Conservation (phyloP, 345 rosid species). For the Garcia nutans region DNA sequence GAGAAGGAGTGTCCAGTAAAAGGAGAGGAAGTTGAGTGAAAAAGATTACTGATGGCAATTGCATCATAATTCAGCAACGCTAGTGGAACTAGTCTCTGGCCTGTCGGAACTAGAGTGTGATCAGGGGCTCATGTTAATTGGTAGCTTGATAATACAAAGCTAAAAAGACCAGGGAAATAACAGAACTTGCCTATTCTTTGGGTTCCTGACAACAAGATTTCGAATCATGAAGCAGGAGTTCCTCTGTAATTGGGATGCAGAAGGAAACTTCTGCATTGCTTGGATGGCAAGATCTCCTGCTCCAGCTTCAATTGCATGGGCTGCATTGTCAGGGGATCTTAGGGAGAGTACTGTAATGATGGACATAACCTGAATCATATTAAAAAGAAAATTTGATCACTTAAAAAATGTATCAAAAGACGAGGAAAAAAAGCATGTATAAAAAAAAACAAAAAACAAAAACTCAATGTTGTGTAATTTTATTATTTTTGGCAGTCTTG, state of each 20-base stretch:
- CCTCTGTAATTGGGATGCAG: slow-evolving; percentile 64
- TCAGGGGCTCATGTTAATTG: neutral
- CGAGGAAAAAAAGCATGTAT: neutral
- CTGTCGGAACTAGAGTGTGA: neutral
- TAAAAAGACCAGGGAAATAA: neutral
- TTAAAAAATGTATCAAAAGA: neutral
- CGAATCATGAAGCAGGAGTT: slow-evolving; percentile 86
- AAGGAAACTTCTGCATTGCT: slow-evolving; percentile 82
- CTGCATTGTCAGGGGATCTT: slow-evolving; percentile 84
- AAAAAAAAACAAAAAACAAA: no score
- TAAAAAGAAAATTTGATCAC: neutral
- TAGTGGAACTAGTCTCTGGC: neutral
- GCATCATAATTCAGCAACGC: neutral
- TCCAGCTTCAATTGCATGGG: slow-evolving; percentile 85
- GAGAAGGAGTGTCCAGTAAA: slow-evolving; percentile 63
- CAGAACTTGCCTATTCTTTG: slow-evolving; percentile 71
- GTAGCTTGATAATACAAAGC: neutral
- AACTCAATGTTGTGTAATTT: no score
- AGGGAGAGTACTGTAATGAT: slow-evolving; percentile 69
- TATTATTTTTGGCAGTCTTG: no score
- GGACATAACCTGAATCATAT: slow-evolving; percentile 60
- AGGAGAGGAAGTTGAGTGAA: neutral
- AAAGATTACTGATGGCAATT: neutral
- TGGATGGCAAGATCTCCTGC: slow-evolving; percentile 86
- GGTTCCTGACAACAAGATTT: slow-evolving; percentile 78